phyloP scores from a whole-genome alignment of 306 rosid genomes.

The Inga oerstediana region DNA sequence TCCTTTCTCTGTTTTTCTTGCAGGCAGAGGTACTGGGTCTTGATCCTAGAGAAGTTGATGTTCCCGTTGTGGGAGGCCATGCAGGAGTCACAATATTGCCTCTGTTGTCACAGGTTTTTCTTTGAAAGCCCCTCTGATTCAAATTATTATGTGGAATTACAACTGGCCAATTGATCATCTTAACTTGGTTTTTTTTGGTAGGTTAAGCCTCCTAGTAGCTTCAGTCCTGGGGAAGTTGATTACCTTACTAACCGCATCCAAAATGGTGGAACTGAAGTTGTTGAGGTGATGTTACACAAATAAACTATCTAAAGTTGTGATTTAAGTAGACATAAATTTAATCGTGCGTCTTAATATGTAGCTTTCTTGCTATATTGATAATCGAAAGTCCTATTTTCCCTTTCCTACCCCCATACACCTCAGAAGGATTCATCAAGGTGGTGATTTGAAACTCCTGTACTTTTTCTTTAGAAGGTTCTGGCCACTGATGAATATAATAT shows the following conservation, averaged over 20 bases:
- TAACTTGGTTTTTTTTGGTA: conserved; percentile 32
- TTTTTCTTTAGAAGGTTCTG: neutral
- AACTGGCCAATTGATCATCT: conserved; percentile 5
- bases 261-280: conserved; percentile 99
- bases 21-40: conserved; percentile 94
- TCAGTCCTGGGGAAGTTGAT: conserved; percentile 68
- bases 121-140: conserved; percentile 14
- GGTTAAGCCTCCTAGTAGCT: conserved; percentile 95
- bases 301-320: neutral
- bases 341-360: neutral
- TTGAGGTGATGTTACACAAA: conserved; percentile 57
- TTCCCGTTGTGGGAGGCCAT: conserved; percentile 98
- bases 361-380: neutral
- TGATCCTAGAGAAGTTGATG: conserved; percentile 95
- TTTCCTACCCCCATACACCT: neutral
- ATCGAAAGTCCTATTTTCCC: neutral
- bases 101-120: conserved; percentile 87
- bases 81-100: conserved; percentile 93
- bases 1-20: conserved; percentile 12
- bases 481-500: neutral
- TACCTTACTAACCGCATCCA: conserved; percentile 92
- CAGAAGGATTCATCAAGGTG: neutral
- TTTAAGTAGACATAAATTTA: neutral
- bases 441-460: neutral
- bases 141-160: neutral